phyloP scores from a whole-genome alignment of 2,329 filamentous ascomycete genomes.

The Stagonosporopsis chrysanthemi region DNA sequence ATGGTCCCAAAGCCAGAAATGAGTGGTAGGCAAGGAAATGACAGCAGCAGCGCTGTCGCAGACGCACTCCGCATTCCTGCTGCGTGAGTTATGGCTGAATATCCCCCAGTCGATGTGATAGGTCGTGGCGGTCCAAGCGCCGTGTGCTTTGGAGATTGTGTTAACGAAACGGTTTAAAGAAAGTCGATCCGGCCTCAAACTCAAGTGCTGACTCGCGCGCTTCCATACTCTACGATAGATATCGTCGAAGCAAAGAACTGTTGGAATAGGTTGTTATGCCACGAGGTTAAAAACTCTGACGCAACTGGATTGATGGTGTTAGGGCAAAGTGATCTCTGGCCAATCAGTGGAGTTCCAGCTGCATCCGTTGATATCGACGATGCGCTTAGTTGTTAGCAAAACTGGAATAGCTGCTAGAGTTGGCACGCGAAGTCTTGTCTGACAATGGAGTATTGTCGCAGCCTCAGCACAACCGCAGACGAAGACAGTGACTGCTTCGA shows the following conservation, averaged over 20 bases:
- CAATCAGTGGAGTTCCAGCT: constrained; percentile 7
- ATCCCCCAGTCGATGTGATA: background rate
- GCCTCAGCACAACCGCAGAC: too few species aligned
- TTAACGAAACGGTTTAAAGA: constrained; percentile 17
- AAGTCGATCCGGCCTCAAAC: constrained; percentile 5
- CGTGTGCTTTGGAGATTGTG: constrained; percentile 1
- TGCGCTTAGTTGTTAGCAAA: background rate
- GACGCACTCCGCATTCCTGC: constrained; percentile 14
- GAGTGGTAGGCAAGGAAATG: background rate
- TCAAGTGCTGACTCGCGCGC: constrained; percentile 7
- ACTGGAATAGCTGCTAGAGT: background rate
- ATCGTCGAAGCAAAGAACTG: background rate
- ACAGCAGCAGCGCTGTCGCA: constrained; percentile 11
- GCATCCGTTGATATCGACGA: constrained; percentile 10
- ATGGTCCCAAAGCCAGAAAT: constrained; percentile 30
- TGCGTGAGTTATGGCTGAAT: background rate
- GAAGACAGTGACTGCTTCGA: too few species aligned
- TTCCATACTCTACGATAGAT: constrained; percentile 12
- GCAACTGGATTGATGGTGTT: constrained; percentile 14
- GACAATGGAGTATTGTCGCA: too few species aligned
- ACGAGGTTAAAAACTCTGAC: constrained; percentile 16
- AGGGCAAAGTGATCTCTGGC: background rate
- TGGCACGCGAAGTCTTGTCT: too few species aligned
- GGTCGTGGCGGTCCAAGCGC: constrained; percentile 12
- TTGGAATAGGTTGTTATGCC: background rate